Evolutionary conservation across 257 asterid species (phyloP).

Genomic region (Echium plantagineum): DNA sequence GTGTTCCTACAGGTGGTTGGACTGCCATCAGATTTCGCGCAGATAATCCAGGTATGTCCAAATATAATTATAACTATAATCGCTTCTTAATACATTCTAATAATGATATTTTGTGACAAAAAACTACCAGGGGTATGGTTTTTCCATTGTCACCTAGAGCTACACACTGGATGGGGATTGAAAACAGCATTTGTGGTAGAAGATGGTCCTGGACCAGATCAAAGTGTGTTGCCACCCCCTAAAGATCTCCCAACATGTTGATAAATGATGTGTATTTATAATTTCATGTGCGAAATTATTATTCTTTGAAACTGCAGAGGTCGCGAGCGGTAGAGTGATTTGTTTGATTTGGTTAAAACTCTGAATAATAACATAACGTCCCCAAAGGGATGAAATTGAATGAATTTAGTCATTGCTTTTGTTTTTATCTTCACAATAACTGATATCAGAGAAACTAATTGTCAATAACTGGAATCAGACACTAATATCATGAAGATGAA

Average conservation of each 20-base stretch:
- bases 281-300: neutral
- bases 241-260: conserved; percentile 41
- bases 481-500: no score
- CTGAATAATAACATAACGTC: neutral
- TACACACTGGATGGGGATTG: conserved; percentile 45
- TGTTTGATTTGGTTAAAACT: neutral
- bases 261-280: neutral
- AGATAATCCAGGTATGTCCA: conserved; percentile 39
- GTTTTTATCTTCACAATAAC: neutral
- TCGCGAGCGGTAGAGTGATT: neutral
- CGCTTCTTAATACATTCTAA: neutral
- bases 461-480: no score
- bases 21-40: conserved; percentile 41
- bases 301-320: neutral
- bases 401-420: neutral
- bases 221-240: conserved; percentile 35
- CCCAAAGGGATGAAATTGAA: neutral
- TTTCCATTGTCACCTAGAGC: conserved; percentile 44
- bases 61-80: neutral
- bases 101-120: no score
- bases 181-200: conserved; percentile 42
- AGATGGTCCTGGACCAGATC: conserved; percentile 40
- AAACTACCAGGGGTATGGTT: conserved; percentile 38
- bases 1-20: conserved; percentile 55
- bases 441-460: no score